A percentile compares a stretch with the other conserved stretches of the same genome.
Conservation (phyloP, 2,329 filamentous ascomycete genomes). For the Daldinia sp. region DNA sequence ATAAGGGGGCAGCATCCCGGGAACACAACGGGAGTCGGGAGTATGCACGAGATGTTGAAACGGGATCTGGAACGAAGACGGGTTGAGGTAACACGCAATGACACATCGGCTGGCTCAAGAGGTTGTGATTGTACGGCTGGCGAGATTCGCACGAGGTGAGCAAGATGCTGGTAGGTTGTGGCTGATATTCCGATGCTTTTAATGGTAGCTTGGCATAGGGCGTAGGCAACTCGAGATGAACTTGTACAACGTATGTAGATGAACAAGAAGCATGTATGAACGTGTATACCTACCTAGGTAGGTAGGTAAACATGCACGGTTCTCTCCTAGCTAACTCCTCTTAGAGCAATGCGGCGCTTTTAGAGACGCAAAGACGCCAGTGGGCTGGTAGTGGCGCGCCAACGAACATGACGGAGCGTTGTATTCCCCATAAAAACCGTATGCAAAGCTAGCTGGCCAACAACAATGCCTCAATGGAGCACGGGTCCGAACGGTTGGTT, state of each 20-base stretch:
- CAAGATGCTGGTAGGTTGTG: constrained; percentile 22
- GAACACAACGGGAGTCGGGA: constrained; percentile 6
- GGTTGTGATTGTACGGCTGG: constrained; percentile 17
- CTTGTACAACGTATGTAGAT: too few species aligned
- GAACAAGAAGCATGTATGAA: not conserved
- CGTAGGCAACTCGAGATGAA: constrained; percentile 12
- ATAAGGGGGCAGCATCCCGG: constrained; percentile 12
- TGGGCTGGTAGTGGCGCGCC: constrained; percentile 41
- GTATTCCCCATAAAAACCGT: constrained; percentile 46
- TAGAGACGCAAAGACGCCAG: constrained; percentile 38
- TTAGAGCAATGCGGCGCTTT: constrained; percentile 33
- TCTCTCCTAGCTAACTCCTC: not conserved
- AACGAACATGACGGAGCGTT: constrained; percentile 36
- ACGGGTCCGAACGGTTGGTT: constrained; percentile 61
- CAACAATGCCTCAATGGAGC: constrained; percentile 52
- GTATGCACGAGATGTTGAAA: constrained; percentile 23
- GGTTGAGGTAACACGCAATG: constrained; percentile 32
- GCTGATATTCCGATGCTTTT: constrained; percentile 25
- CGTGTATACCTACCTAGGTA: not conserved
- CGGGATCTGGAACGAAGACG: constrained; percentile 7
- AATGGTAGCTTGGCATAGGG: constrained; percentile 34
- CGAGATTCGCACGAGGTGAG: constrained; percentile 15
- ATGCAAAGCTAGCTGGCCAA: constrained; percentile 52
- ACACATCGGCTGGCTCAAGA: constrained; percentile 22
- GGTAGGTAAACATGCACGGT: not conserved